Evolutionary conservation across 1,284 basidiomycete genomes (phyloP).

Genomic region (Ceratobasidium sp.): DNA sequence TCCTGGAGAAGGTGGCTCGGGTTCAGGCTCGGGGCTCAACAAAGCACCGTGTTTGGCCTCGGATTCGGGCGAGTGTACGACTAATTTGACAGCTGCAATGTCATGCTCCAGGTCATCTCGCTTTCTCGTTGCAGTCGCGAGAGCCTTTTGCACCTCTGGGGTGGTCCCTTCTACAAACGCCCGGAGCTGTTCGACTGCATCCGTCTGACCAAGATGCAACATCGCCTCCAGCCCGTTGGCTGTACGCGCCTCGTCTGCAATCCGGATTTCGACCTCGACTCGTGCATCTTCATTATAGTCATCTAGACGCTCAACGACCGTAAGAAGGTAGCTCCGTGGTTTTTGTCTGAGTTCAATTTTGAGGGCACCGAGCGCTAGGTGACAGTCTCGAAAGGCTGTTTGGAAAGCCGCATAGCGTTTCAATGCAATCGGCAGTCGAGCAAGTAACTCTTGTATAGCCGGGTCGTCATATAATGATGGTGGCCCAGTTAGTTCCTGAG

Average conservation of each 20-base stretch:
- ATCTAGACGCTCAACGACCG: constrained; percentile 75
- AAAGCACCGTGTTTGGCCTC: neutral
- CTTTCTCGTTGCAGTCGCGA: constrained; percentile 69
- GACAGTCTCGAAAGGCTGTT: constrained; percentile 76
- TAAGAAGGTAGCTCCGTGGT: constrained; percentile 63
- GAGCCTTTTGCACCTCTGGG: constrained; percentile 65
- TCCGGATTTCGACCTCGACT: constrained; percentile 87
- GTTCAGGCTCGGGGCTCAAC: neutral
- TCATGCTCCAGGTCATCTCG: constrained; percentile 86
- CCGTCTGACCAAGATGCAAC: constrained; percentile 70
- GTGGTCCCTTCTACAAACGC: constrained; percentile 75
- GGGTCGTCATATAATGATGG: neutral
- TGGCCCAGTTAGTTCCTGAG: neutral
- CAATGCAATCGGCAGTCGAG: constrained; percentile 24
- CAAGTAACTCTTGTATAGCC: constrained; percentile 26
- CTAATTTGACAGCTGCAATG: constrained; percentile 75
- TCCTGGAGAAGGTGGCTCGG: constrained; percentile 32
- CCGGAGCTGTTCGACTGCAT: constrained; percentile 68
- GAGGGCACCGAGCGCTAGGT: constrained; percentile 72
- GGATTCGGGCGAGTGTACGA: constrained; percentile 63
- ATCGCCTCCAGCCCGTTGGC: constrained; percentile 80
- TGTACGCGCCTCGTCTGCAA: constrained; percentile 82
- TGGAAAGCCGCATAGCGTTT: constrained; percentile 61
- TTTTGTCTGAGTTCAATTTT: constrained; percentile 55
- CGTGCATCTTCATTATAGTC: constrained; percentile 88